These are phyloP conservation scores for Colletotrichum sp. DNA, from an alignment of 2,329 filamentous ascomycete species.

Conservation along the genomic window DNA sequence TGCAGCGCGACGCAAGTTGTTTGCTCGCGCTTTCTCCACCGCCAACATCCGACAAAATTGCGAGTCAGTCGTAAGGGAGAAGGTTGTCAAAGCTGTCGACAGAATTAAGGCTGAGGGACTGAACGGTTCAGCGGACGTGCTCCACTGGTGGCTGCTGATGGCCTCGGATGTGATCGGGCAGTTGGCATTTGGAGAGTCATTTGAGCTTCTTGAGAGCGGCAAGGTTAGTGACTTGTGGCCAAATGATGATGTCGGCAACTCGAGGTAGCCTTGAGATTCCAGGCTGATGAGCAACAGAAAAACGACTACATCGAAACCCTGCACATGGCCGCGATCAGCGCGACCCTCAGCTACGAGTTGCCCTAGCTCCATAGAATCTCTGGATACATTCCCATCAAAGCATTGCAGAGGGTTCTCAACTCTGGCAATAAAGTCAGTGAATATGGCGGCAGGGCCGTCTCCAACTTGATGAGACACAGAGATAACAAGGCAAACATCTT, in stretches of 20 bases:
- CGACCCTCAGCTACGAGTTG: not conserved
- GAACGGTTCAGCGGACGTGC: slow-evolving; percentile 44
- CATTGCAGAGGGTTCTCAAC: not conserved
- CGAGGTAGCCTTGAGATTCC: too few relatives aligned
- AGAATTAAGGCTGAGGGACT: slow-evolving; percentile 49
- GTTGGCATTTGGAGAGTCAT: slow-evolving; percentile 59
- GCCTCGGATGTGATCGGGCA: slow-evolving; percentile 58
- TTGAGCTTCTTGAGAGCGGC: slow-evolving; percentile 53
- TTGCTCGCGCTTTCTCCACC: slow-evolving; percentile 44
- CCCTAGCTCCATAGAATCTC: not conserved
- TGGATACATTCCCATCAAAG: not conserved
- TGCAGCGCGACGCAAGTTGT: slow-evolving; percentile 35
- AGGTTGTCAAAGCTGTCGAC: slow-evolving; percentile 41
- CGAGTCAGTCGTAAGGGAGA: slow-evolving; percentile 35
- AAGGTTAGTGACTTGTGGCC: slow-evolving; percentile 43
- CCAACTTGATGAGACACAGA: not conserved
- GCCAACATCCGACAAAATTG: slow-evolving; percentile 32
- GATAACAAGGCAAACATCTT: slow-evolving; percentile 2
- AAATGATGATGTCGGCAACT: too few relatives aligned
- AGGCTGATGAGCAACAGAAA: not conserved
- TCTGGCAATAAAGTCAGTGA: not conserved
- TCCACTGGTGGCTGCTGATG: slow-evolving; percentile 59
- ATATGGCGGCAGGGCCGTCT: not conserved
- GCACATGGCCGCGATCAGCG: not conserved
- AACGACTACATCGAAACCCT: not conserved